Conservation (phyloP, 768 basidiomycete genomes). For the Panaeolus papilionaceus region DNA sequence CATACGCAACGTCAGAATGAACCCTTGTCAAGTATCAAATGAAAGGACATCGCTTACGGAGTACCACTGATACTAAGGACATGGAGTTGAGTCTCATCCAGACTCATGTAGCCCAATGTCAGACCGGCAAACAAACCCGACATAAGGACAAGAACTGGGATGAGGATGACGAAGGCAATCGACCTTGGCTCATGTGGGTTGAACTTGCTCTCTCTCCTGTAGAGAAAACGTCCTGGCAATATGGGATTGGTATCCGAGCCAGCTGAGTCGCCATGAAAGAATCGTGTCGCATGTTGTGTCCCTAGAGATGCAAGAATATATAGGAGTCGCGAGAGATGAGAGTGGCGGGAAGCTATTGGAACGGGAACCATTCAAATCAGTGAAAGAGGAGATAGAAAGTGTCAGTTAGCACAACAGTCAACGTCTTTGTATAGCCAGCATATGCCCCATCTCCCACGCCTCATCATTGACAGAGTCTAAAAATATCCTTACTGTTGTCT, state of each 20-base stretch:
- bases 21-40: not conserved
- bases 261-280: conserved; percentile 36
- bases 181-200: conserved; percentile 36
- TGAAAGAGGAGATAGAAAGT: conserved; percentile 20
- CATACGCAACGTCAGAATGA: conserved; percentile 16
- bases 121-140: conserved; percentile 92
- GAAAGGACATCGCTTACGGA: conserved; percentile 52
- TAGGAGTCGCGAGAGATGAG: conserved; percentile 50
- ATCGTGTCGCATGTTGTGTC: conserved; percentile 50
- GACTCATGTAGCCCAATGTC: conserved; percentile 91
- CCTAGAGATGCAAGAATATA: conserved; percentile 49
- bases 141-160: conserved; percentile 81
- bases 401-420: not conserved
- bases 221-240: conserved; percentile 21
- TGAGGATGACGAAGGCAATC: conserved; percentile 60
- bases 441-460: conserved; percentile 3
- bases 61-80: conserved; percentile 88
- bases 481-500: not conserved
- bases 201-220: conserved; percentile 36
- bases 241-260: conserved; percentile 12
- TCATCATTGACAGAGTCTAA: conserved; percentile 4
- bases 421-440: not conserved
- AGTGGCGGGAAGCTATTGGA: conserved; percentile 40
- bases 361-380: conserved; percentile 51
- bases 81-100: conserved; percentile 91